Base-by-base conservation (phyloP, 257 asterid genomes). In the Lithospermum erythrorhizon region DNA sequence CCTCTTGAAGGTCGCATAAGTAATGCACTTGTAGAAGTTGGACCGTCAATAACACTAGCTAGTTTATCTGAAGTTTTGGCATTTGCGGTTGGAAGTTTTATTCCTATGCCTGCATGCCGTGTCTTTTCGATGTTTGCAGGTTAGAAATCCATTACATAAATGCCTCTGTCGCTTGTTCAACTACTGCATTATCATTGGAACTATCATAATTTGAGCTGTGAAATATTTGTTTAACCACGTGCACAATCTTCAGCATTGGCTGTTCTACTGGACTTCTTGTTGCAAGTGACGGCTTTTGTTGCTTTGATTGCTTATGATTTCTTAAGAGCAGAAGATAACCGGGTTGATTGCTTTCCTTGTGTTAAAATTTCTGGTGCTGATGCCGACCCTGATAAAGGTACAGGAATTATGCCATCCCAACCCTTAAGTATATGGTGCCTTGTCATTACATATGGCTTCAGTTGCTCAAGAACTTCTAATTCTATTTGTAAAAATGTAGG, bases 61-160 rank as follows among this genome's bases (percentile, higher is more conserved):
- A 89, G 97, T 73, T 66, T 89, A 27, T 76, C 99, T 23, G 99
- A 93, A 81, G 99, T 93, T 64, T 70, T 93, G 76, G 99, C 99
- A 73, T 93, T 93, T 79, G 99, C 99, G n/a, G 99, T 93, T 56
- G 99, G 99, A 68, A 83, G 97, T 73, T 93, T 93, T 80, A 89
- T 93, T 58, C 93, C 96, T 21, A 89, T 93, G 95, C 99, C 99
- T 47, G 99, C 99, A 61, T 83, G 94, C 71, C 99, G 97, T 27
- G 91, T 89, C 56, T 93, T 93, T 72, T 93, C 99, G 68, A 93
- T 93, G 99, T 93, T 93, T 72, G 97, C 98, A 70, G 98, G 98
- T 93, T 63, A 49, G 81, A 58, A 62, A 37, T 67, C 48, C 49
- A 11, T 41, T 41, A 41, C 49, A 41, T 2, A 20, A 45, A 55